These are phyloP conservation scores for Penicillium coffeae DNA, from an alignment of 495 filamentous ascomycete species.

Conservation along the genomic window DNA sequence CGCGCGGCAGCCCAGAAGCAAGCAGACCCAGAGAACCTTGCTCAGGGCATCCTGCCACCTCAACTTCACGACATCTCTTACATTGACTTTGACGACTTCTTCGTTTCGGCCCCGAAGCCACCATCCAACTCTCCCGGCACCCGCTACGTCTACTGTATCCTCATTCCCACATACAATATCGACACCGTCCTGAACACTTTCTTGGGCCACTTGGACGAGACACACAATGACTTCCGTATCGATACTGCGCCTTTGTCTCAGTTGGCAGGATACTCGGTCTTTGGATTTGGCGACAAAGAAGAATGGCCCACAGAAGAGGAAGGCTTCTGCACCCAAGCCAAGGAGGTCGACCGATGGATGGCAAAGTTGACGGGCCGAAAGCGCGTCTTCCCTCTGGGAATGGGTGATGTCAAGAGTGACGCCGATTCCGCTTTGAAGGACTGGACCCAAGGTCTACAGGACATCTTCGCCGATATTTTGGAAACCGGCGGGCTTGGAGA, in stretches of 20 bases:
- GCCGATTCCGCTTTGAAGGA: slow-evolving; percentile 60
- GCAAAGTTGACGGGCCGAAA: slow-evolving; percentile 81
- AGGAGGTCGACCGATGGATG: slow-evolving; percentile 90
- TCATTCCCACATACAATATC: slow-evolving; percentile 88
- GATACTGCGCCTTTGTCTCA: slow-evolving; percentile 77
- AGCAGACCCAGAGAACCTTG: slow-evolving; percentile 26
- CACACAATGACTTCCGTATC: slow-evolving; percentile 92
- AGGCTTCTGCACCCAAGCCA: slow-evolving; percentile 88
- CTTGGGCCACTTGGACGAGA: slow-evolving; percentile 79
- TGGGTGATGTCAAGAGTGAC: slow-evolving; percentile 79
- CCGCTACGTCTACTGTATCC: slow-evolving; percentile 74
- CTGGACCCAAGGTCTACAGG: slow-evolving; percentile 73
- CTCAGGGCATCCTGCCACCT: slow-evolving; percentile 49
- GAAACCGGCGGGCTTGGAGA: slow-evolving; percentile 67
- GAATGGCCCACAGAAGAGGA: slow-evolving; percentile 88
- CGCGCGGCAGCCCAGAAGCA: slow-evolving; percentile 28
- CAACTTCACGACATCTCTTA: slow-evolving; percentile 75
- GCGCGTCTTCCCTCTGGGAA: slow-evolving; percentile 77
- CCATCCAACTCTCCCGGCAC: slow-evolving; percentile 48
- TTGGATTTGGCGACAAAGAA: slow-evolving; percentile 87
- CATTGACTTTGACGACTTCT: slow-evolving; percentile 88
- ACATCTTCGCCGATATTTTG: slow-evolving; percentile 61
- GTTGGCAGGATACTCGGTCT: slow-evolving; percentile 83
- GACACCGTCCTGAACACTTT: slow-evolving; percentile 82
- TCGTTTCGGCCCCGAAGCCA: slow-evolving; percentile 55